Base-by-base conservation (phyloP, 2,329 filamentous ascomycete species). In the Aureobasidium sp. region DNA sequence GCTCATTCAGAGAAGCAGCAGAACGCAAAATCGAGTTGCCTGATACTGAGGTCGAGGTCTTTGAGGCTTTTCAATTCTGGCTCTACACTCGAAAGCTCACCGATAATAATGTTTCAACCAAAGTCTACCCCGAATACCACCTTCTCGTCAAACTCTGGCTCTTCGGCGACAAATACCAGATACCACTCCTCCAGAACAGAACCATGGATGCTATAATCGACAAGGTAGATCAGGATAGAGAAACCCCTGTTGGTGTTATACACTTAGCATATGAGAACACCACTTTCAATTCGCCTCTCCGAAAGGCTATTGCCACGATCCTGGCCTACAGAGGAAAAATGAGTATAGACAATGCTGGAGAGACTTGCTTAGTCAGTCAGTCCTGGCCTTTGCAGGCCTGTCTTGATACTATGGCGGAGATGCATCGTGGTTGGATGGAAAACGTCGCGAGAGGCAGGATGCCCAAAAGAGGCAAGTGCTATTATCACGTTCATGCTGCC, bases 21-120 rank as follows among this genome's bases (percentile, higher is more conserved):
- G 63, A 58, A 17, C 36, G 61, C 20, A 47, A 37, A 9, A 63
- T 68, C 13, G n/a, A 62, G 9, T 61, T 68, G 2, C 37, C 42
- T 6, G 63, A 65, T 10, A 55, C 62, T 1, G 48, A 66, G n/a
- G 50, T 55, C 2, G 41, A 55, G 5, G 29, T 48, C 5, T 67
- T 68, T 26, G 47, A 50, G n/a, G 23, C 36, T 5, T 63, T 67
- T 44, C 50, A 65, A 6, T 57, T 46, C 20, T 67, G 62, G 61
- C 34, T 65, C n/a, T 66, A 67, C 42, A 44, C 44, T 9, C 47
- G 46, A 20, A 20, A 20, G 20, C 4, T 4, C 42, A 1, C 2
- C 5, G n/a, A 29, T 1, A 4, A 27, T n/a, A 4, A 12, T 20
- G 20, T 20, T 20, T 20, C 20, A 20, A 20, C 20, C 20, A 20